Conservation (phyloP, 768 basidiomycete genomes). For the Pholiota microspora region DNA sequence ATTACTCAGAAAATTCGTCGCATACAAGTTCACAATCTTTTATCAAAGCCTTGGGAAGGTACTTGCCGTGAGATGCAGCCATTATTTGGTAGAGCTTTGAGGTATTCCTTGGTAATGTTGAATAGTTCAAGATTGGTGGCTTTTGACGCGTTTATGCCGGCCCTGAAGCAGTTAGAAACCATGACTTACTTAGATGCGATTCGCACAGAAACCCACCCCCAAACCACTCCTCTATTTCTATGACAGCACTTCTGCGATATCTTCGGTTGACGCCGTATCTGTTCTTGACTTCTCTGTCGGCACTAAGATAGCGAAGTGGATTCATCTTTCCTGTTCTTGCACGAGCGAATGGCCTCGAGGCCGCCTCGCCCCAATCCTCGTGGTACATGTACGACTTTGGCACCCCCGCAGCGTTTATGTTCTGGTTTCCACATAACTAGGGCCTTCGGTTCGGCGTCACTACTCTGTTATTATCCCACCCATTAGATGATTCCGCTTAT, state of each 20-base stretch:
- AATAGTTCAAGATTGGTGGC: no score
- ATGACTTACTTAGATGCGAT: no score
- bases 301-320: not conserved
- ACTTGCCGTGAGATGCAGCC: not conserved
- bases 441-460: not conserved
- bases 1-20: slow-evolving; percentile 2
- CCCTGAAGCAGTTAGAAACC: no score
- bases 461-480: not conserved
- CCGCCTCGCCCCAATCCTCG: slow-evolving; percentile 5
- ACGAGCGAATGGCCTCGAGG: slow-evolving; percentile 1
- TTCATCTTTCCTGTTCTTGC: not conserved
- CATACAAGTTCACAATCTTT: slow-evolving; percentile 3
- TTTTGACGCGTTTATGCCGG: no score
- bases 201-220: no score
- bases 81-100: no score
- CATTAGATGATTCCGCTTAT: not conserved
- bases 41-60: not conserved
- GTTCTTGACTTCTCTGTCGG: not conserved
- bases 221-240: no score
- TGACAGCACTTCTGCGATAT: not conserved
- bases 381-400: slow-evolving; percentile 2
- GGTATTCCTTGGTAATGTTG: no score
- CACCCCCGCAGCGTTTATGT: not conserved
- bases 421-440: not conserved
- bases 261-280: not conserved